phyloP scores from a whole-genome alignment of 2,329 filamentous ascomycete species.

The Neopestalotiopsis sp. region DNA sequence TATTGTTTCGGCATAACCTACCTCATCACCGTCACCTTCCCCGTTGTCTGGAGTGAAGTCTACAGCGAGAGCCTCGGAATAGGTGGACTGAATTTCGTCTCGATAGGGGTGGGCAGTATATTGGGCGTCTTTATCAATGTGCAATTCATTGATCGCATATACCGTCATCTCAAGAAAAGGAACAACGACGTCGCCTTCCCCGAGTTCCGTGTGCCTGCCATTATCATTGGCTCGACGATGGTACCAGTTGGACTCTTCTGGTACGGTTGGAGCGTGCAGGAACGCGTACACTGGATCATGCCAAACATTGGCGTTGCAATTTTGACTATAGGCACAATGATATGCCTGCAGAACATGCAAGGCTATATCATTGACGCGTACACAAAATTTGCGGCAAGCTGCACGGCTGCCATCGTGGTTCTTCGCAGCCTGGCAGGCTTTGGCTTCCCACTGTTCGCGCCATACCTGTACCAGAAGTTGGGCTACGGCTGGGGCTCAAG shows the following conservation, averaged over 20 bases:
- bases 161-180: background rate
- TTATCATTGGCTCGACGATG: conserved; percentile 26
- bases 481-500: conserved; percentile 48
- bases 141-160: background rate
- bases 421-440: conserved; percentile 50
- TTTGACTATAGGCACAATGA: conserved; percentile 39
- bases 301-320: conserved; percentile 51
- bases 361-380: conserved; percentile 13
- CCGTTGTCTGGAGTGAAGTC: background rate
- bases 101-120: background rate
- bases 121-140: background rate
- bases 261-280: conserved; percentile 39
- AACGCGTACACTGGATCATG: conserved; percentile 53
- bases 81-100: conserved; percentile 12
- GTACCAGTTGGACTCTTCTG: conserved; percentile 38
- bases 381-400: background rate
- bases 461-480: conserved; percentile 41
- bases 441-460: conserved; percentile 54
- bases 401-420: background rate
- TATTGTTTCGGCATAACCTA: conserved; percentile 8
- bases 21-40: background rate
- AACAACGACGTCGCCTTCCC: conserved; percentile 20
- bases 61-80: background rate
- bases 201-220: conserved; percentile 30
- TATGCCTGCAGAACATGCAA: conserved; percentile 42